These are phyloP conservation scores for Lichtheimia corymbifera DNA, from an alignment of 371 early-diverging fungal genomes.

Conservation along the genomic window DNA sequence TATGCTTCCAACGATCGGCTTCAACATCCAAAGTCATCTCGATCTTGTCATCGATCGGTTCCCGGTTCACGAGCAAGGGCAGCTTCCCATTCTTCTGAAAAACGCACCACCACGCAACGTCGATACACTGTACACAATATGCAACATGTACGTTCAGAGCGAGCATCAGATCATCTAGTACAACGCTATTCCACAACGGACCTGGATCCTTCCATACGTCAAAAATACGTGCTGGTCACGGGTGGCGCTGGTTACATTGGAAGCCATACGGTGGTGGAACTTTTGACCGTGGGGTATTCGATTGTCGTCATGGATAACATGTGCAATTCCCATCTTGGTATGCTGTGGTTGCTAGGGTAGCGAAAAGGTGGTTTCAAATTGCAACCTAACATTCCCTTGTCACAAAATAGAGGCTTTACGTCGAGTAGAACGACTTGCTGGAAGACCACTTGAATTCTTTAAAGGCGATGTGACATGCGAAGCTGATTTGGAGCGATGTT, in stretches of 20 bases:
- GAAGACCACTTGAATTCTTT: conserved; percentile 40
- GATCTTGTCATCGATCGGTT: conserved; percentile 5
- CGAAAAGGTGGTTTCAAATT: neutral
- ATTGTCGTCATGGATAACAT: conserved; percentile 85
- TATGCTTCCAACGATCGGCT: neutral
- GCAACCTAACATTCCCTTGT: neutral
- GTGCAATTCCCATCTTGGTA: conserved; percentile 61
- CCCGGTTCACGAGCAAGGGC: conserved; percentile 1
- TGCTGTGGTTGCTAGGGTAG: neutral
- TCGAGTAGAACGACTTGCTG: conserved; percentile 46
- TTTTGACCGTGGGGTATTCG: conserved; percentile 68
- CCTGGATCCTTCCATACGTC: conserved; percentile 25
- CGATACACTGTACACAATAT: conserved; percentile 17
- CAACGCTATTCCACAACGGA: conserved; percentile 13
- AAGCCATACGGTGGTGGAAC: conserved; percentile 83
- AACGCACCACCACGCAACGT: conserved; percentile 2
- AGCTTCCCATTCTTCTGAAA: neutral
- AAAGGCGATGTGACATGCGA: conserved; percentile 46
- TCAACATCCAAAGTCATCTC: conserved; percentile 6
- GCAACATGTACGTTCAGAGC: conserved; percentile 10
- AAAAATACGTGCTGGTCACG: conserved; percentile 74
- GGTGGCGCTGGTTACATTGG: conserved; percentile 94
- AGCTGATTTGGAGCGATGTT: conserved; percentile 60
- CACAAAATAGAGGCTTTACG: conserved; percentile 42
- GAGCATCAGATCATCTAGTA: neutral